Evolutionary conservation across 352 stramenopile genomes (phyloP), one percentile per base, ranked within the genome.

Genomic region (Globisporangium cystogenes): DNA sequence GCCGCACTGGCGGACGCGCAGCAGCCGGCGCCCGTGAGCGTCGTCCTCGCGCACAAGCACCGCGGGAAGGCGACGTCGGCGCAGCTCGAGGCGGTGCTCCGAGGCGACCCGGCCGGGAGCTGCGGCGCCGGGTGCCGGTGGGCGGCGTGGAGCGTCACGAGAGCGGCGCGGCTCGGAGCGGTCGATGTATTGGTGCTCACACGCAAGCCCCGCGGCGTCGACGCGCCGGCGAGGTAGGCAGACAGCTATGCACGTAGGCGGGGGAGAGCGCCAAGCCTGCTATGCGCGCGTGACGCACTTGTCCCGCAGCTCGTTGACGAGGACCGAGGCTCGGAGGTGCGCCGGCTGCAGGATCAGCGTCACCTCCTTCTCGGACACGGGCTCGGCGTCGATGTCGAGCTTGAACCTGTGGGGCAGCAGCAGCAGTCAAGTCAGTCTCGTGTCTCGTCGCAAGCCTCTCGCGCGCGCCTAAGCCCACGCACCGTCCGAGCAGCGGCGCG

Each of bases 41-140:
- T 81, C 5, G 41, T 82, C 18, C 29, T 89, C 14, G 73, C 75
- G 4, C 78, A 89, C 62, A 86, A 79, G 40, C 75, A 76, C 47
- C 69, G 75, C 5, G 65, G 74, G 12, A 44, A 61, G 18, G 42
- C 50, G 43, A 72, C 67, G 8, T 61, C 67, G 0, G 21, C 39
- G 4, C 51, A 36, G 2, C 44, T 87, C 6, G 64, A 81, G 14
- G 41, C 33, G 12, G 50, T 82, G 3, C 24, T 76, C 16, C 16
- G 37, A 43, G 23, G 54, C 37, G 26, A 46, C 26, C 10, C 12
- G 7, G n/a, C 1, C 42, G 18, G 29, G 23, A 24, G 23, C 36
- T 14, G 15, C 16, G 21, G 6, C 7, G 23, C 26, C 16, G 0
- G 2, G 1, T 84, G 74, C 39, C 48, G 36, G 31, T 82, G 62